These are phyloP conservation scores for Silene latifolia DNA, from an alignment of 148 eudicot genomes.

Conservation along the genomic window DNA sequence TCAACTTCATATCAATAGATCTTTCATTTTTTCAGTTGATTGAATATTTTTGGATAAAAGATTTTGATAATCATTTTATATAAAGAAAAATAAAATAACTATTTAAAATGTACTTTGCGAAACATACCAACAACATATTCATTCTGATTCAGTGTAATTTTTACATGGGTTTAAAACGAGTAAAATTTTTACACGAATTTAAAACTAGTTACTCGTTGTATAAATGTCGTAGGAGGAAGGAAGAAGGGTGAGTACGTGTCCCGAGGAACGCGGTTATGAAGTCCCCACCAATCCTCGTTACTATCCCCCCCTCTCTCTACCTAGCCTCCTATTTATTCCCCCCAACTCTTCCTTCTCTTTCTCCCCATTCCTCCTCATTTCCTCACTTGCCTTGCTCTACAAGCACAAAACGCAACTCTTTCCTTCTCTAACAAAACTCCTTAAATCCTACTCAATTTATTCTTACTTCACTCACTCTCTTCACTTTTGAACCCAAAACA, in stretches of 20 bases:
- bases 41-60: no score
- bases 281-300: background rate
- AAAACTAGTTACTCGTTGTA: no score
- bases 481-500: background rate
- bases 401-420: background rate
- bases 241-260: background rate
- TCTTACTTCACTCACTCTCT: background rate
- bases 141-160: no score
- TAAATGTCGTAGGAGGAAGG: no score
- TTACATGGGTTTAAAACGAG: no score
- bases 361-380: background rate
- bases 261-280: background rate
- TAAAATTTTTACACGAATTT: no score
- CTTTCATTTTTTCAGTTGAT: no score
- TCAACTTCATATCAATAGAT: no score
- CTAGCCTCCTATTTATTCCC: slow-evolving; percentile 62
- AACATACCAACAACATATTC: no score
- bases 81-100: no score
- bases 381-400: background rate
- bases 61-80: no score
- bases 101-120: no score
- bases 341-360: background rate
- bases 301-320: background rate
- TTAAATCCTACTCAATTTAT: background rate
- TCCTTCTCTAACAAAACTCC: background rate